A percentile compares a stretch with the other conserved stretches of the same genome.
Conservation (phyloP, 176 grass and related monocot species). For the Triticum dicoccoides region DNA sequence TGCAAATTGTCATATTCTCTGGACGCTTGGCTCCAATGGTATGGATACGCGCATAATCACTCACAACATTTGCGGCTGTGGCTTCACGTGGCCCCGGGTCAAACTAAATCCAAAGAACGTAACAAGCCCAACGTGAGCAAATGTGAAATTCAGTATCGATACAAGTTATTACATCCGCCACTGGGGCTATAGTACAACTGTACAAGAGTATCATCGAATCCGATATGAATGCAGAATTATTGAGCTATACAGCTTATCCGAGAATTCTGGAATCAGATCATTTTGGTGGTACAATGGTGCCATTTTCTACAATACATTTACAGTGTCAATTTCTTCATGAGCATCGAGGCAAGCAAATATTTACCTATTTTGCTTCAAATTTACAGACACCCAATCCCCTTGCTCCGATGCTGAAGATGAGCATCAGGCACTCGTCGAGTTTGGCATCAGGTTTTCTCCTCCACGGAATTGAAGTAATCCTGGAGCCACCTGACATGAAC, state of each 20-base stretch:
- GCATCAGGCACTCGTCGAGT: neutral
- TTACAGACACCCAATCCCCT: slow-evolving; percentile 5
- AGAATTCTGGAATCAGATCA: slow-evolving; percentile 25
- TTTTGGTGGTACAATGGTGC: slow-evolving; percentile 29
- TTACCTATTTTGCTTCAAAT: slow-evolving; percentile 26
- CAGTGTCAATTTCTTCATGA: slow-evolving; percentile 24
- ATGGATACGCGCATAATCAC: neutral
- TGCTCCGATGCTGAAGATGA: slow-evolving; percentile 7
- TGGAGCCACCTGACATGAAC: slow-evolving; percentile 70
- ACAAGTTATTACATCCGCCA: slow-evolving; percentile 28
- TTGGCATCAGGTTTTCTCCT: slow-evolving; percentile 65
- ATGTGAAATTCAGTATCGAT: slow-evolving; percentile 16
- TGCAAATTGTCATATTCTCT: no score
- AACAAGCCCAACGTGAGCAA: neutral
- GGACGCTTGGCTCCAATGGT: neutral
- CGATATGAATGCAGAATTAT: slow-evolving; percentile 9
- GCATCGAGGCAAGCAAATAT: slow-evolving; percentile 40
- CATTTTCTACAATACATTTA: slow-evolving; percentile 40
- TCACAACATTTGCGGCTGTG: neutral
- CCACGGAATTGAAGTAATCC: slow-evolving; percentile 56
- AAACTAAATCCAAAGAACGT: neutral
- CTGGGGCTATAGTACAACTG: slow-evolving; percentile 24
- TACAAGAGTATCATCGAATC: slow-evolving; percentile 34
- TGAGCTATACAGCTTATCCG: slow-evolving; percentile 17
- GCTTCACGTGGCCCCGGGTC: neutral